Percentiles rank a stretch among this genome's conserved stretches.
phyloP scores from a whole-genome alignment of 1,284 basidiomycete genomes.

The Pseudozyma sp. region DNA sequence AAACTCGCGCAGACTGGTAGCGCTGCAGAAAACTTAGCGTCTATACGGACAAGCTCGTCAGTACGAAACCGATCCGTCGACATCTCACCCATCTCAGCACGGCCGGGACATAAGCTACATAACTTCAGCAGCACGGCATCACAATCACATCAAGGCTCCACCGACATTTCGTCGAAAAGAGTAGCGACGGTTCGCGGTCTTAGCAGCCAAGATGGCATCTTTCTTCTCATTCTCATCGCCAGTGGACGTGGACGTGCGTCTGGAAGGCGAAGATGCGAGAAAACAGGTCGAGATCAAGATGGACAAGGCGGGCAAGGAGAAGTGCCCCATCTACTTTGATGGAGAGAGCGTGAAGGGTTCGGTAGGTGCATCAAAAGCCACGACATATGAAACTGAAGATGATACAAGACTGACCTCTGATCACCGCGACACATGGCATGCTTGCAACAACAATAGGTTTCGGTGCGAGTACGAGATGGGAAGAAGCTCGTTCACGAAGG shows the following conservation, averaged over 20 bases:
- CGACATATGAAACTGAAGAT: too few species aligned
- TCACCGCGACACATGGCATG: too few species aligned
- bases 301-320: slow-evolving; percentile 82
- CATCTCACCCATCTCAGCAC: too few species aligned
- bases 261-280: slow-evolving; percentile 83
- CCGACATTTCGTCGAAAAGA: not conserved
- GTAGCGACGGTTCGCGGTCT: not conserved
- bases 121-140: not conserved
- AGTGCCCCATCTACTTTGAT: slow-evolving; percentile 94
- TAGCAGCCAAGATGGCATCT: slow-evolving; percentile 75
- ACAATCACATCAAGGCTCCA: not conserved
- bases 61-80: too few species aligned
- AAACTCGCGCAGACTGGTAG: too few species aligned
- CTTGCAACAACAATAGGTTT: slow-evolving; percentile 74
- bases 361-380: slow-evolving; percentile 72
- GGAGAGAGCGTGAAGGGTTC: slow-evolving; percentile 88
- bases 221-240: slow-evolving; percentile 89
- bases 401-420: not conserved
- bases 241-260: slow-evolving; percentile 89
- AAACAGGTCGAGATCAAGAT: slow-evolving; percentile 76
- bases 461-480: slow-evolving; percentile 89
- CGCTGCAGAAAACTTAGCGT: too few species aligned
- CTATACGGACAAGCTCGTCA: too few species aligned
- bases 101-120: too few species aligned
- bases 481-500: slow-evolving; percentile 96